Evolutionary conservation across 1,139 yeast genomes (phyloP), one percentile per base, ranked within the genome.

Genomic region (Yamadazyma songkhlaensis): DNA sequence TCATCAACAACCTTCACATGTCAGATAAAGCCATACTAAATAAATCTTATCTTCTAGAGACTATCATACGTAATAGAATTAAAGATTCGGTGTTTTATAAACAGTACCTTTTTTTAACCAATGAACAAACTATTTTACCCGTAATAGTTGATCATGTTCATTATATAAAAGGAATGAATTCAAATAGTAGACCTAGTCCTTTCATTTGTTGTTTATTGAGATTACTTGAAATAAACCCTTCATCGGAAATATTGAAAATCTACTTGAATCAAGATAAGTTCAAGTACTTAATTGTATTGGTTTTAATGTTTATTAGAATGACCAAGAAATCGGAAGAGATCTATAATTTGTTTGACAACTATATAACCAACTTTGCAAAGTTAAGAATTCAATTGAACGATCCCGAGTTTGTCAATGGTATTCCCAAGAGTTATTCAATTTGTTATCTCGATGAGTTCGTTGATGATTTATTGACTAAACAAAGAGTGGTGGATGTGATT

Each of bases 61-160:
- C 84, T 41, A 84, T 85, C 42, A 62, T 81, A 22, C 64, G 89
- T 37, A 88, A 84, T 47, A 62, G 86, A 27, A 79, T 84, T 8
- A 74, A 75, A 36, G 90, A 82, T 47, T 77, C 85, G 2, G 51
- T 80, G 6, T 85, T 83, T 55, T 84, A 84, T 75, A 81, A 83
- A 44, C 79, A 77, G 47, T 64, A 74, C 42, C 76, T 86, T 39
- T 77, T 73, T 46, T 72, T 77, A 12, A 66, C 85, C 39, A 79
- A 80, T 43, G 81, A 62, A 53, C 77, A 59, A 42, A 77, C 67
- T 38, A 71, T 72, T 53, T 64, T 69, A 15, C 60, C 64, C 3
- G 46, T 62, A 2, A 55, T 62, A 3, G 45, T 48, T 32, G 72
- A 59, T 55, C 78, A 57, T 54, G 74, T 66, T 32, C 57, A 49